Base-by-base conservation (phyloP, 1,284 basidiomycete genomes). In the Leccinum griseonigrum region DNA sequence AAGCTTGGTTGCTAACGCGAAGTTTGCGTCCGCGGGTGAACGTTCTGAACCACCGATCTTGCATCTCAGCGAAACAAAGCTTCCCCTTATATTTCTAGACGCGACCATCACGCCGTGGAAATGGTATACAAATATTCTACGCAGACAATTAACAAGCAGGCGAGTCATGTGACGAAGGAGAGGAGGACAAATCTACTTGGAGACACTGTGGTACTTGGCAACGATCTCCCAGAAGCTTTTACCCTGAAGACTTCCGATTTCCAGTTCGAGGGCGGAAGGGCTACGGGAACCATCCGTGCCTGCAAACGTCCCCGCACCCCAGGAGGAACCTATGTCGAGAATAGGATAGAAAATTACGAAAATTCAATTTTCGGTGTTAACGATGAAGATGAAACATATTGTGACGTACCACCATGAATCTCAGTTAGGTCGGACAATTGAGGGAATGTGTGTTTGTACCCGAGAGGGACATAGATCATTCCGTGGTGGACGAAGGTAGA, bases 401-500 rank as follows among this genome's bases (percentile, higher is more conserved):
- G 38, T 34, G 13, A 79, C 84, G 56, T 75, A 83, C 89, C 89
- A 71, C 92, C 93, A 70, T 85, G 90, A 58, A 89, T 81, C 74
- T 88, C 85, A 14, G 70, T 74, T 57, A 91, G 61, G 76, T 85
- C 83, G 43, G 84, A 76, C 65, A 94, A 73, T 70, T 87, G 83
- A 1, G 77, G 70, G 61, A 86, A 87, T 4, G 81, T 69, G 63
- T 81, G 71, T 52, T 82, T 80, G 79, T 93, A 95, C 14, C 92
- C 94, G 60, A 94, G 79, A 29, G 93, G 92, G 9, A 94, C 90
- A 73, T 80, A 93, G 73, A 85, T 80, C 66, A 93, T 82, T 38
- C 92, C 92, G 71, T 94, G 93, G 77, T 96, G 94, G 22, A 83
- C 79, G 65, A 95, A 79, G 54, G 89, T 92, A 28, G 92, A 92